A percentile compares a stretch with the other conserved stretches of the same genome.
phyloP scores from a whole-genome alignment of 352 stramenopile genomes.

The Globisporangium nagaii region DNA sequence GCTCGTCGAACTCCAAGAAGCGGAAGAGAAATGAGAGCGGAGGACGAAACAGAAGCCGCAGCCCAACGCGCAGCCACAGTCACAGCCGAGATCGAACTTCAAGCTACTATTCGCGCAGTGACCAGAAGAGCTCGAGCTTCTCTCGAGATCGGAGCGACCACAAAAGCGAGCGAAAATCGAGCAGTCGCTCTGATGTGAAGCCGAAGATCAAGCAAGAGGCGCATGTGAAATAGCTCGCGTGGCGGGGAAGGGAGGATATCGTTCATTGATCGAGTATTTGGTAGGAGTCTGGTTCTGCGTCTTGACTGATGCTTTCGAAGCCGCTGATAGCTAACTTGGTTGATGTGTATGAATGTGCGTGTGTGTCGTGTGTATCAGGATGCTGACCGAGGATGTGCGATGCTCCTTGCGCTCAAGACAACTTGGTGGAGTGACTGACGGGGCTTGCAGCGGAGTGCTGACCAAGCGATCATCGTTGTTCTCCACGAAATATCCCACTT shows the following conservation, averaged over 20 bases:
- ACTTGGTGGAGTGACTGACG: neutral
- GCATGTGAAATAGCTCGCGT: neutral
- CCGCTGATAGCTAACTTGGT: neutral
- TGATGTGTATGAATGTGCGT: neutral
- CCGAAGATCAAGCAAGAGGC: constrained; percentile 11
- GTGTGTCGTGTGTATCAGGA: neutral
- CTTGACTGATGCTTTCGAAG: no score
- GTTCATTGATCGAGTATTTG: neutral
- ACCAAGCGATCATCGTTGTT: neutral
- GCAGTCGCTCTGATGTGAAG: neutral
- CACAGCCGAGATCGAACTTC: constrained; percentile 23
- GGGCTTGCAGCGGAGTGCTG: neutral
- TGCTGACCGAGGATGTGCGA: neutral
- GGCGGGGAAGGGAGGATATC: no score
- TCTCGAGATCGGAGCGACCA: constrained; percentile 8
- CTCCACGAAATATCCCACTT: neutral
- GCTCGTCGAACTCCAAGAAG: constrained; percentile 28
- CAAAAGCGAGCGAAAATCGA: constrained; percentile 3
- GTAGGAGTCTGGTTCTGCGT: neutral
- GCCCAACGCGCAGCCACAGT: constrained; percentile 39
- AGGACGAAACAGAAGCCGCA: constrained; percentile 28
- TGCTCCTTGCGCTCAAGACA: no score
- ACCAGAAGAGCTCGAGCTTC: constrained; percentile 8
- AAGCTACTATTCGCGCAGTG: constrained; percentile 5
- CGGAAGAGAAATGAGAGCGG: constrained; percentile 31